These are phyloP conservation scores for Picocystis salinarum DNA, from an alignment of 139 green algal genomes.

Conservation along the genomic window DNA sequence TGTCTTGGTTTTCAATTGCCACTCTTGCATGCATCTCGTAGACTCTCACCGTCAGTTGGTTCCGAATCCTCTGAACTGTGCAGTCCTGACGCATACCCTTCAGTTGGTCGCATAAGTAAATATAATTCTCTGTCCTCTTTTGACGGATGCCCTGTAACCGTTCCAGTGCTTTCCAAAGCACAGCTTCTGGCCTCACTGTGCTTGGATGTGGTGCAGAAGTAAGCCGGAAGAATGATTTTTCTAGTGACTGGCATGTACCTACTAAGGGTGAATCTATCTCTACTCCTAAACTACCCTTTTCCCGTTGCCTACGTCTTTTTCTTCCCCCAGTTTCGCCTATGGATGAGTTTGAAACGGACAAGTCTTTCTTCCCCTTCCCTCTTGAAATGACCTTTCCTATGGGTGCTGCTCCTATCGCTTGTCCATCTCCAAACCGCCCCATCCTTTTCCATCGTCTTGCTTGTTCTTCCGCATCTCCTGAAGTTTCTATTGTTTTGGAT, in stretches of 20 bases:
- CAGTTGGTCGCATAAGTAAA: constrained; percentile 68
- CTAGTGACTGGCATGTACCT: constrained; percentile 43
- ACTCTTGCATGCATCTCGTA: constrained; percentile 65
- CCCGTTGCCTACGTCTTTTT: no score
- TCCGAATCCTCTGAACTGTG: constrained; percentile 59
- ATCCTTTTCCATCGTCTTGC: no score
- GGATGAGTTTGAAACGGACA: no score
- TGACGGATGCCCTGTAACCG: constrained; percentile 30
- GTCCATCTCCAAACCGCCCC: no score
- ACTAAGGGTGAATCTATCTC: no score
- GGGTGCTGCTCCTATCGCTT: no score
- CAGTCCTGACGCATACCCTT: constrained; percentile 78
- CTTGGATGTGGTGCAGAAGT: constrained; percentile 39
- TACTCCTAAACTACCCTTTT: no score
- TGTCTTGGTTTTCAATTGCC: constrained; percentile 66
- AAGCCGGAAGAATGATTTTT: constrained; percentile 80
- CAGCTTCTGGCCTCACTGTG: constrained; percentile 41
- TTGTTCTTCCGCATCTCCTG: no score
- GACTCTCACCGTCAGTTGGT: constrained; percentile 36
- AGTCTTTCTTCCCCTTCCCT: no score
- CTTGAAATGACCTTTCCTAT: no score
- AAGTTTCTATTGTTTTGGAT: no score
- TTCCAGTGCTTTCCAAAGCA: constrained; percentile 33
- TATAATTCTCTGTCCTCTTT: constrained; percentile 25
- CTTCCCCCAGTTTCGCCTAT: no score